Evolutionary conservation across 2,329 filamentous ascomycete species (phyloP).

Genomic region (Epichloe typhina): DNA sequence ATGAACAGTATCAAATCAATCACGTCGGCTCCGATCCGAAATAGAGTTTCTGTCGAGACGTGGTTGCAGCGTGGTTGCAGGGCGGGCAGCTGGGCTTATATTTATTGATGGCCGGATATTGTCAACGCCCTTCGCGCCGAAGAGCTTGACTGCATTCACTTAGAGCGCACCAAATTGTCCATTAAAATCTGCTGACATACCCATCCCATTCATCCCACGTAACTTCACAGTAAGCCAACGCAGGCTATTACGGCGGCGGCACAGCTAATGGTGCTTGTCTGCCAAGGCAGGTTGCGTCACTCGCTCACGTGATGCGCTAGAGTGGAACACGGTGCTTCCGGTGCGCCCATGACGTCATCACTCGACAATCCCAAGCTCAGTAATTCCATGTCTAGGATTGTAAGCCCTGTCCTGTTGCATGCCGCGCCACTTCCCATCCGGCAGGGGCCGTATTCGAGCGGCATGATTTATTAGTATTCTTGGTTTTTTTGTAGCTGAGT

Average conservation of each 20-base stretch:
- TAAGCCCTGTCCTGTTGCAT: background rate
- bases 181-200: too few species aligned
- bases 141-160: too few species aligned
- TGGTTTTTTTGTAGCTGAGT: background rate
- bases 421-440: background rate
- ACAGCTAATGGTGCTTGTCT: background rate
- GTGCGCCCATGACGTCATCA: slow-evolving; percentile 2
- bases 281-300: background rate
- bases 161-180: background rate
- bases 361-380: background rate
- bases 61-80: too few species aligned
- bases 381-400: background rate
- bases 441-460: background rate
- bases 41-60: too few species aligned
- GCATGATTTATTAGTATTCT: background rate
- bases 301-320: background rate
- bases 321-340: background rate
- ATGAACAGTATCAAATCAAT: too few species aligned
- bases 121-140: too few species aligned
- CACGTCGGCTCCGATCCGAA: too few species aligned
- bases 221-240: background rate
- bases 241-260: background rate
- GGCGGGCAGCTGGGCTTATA: too few species aligned
- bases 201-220: too few species aligned
- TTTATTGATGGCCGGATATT: too few species aligned